A percentile compares a stretch with the other conserved stretches of the same genome.
These are phyloP conservation scores for Mucor irregularis DNA, from an alignment of 371 early-diverging fungal species.

Conservation along the genomic window DNA sequence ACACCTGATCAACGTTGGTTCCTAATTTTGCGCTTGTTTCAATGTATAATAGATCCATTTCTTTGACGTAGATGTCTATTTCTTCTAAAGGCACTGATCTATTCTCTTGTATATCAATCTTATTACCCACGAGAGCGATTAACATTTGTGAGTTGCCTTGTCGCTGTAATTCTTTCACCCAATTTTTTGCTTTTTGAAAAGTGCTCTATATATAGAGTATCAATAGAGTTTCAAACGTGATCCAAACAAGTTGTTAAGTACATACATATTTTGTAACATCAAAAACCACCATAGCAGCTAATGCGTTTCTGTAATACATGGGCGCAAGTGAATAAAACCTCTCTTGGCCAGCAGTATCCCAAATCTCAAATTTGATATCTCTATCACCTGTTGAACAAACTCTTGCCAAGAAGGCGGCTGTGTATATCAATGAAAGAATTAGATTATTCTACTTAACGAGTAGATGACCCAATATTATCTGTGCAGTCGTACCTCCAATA, in stretches of 20 bases:
- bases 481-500: constrained; percentile 89
- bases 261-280: constrained; percentile 87
- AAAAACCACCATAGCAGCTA: constrained; percentile 95
- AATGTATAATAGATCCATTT: constrained; percentile 57
- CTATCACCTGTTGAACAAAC: constrained; percentile 61
- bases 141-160: constrained; percentile 92
- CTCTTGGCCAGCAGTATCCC: constrained; percentile 96
- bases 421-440: not conserved
- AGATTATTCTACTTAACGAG: not conserved
- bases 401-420: constrained; percentile 81
- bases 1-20: constrained; percentile 79
- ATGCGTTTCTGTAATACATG: constrained; percentile 98
- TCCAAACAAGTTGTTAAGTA: constrained; percentile 1
- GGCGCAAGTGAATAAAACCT: constrained; percentile 93
- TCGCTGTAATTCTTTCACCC: constrained; percentile 96
- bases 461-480: no score
- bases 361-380: constrained; percentile 82
- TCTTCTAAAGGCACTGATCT: constrained; percentile 50
- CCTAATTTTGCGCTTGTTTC: constrained; percentile 91
- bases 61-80: constrained; percentile 76
- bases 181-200: constrained; percentile 93
- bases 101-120: constrained; percentile 71
- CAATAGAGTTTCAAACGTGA: not conserved
- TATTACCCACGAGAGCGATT: constrained; percentile 96
- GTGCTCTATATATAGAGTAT: constrained; percentile 60